Evolutionary conservation across 371 early-diverging fungal species (phyloP), one percentile per base, ranked within the genome.

Genomic region (Syncephalastrum contaminatum): DNA sequence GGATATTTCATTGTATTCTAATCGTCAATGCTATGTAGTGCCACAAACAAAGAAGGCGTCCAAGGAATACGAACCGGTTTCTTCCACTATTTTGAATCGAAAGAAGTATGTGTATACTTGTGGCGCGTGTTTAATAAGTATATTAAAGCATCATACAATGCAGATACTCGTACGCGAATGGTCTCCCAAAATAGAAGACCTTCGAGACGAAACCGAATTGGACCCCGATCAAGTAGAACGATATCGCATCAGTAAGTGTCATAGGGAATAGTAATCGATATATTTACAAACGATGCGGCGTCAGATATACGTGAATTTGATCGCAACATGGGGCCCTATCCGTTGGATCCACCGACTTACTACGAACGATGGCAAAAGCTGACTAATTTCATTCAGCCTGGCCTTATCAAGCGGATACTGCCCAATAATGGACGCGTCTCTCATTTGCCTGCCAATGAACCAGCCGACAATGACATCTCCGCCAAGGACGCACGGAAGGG

Each of bases 241-340:
- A 51, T 58, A 75, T 64, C 60, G 62, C 21, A 53, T 43, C n/a
- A 77, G 82, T 81, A 72, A 68, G 56, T 48, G 4, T n/a, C 12
- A 10, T 55, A 15, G 13, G n/a, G n/a, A n/a, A n/a, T n/a, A n/a
- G n/a, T n/a, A n/a, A 18, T 50, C 21, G 18, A 8, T 18, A 42
- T 15, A 19, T 40, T 20, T 12, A 15, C n/a, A n/a, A 30, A 30
- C 2, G 5, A 30, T 30, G 36, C 10, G 45, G 25, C 16, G 2
- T n/a, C 61, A 88, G 88, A 85, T 44, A 87, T 95, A 43, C 79
- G 89, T 19, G 85, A 87, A 20, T 84, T 95, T 56, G 95, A 96
- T 61, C 82, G 80, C 8, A 82, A 80, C 52, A 81, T 96, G 48
- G 98, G 96, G 0, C 81, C 94, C 5, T 97, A 95, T 70, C 97